Evolutionary conservation across 768 basidiomycete genomes (phyloP).

Genomic region (Suillus variegatus): DNA sequence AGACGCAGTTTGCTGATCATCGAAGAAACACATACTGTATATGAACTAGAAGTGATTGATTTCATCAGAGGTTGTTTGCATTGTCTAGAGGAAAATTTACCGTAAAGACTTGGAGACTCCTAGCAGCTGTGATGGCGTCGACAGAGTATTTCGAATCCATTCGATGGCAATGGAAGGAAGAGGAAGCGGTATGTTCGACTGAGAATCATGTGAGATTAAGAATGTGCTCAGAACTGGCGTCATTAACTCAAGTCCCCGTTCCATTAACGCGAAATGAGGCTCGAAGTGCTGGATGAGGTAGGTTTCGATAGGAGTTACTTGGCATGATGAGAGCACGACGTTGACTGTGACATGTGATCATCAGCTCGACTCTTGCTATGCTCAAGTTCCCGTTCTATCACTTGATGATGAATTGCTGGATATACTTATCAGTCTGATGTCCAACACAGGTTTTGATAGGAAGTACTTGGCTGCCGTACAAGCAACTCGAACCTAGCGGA

Average conservation of each 20-base stretch:
- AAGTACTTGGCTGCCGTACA: too few relatives aligned
- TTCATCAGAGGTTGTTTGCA: not conserved
- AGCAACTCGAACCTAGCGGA: not conserved
- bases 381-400: not conserved
- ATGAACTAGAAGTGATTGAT: not conserved
- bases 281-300: too few relatives aligned
- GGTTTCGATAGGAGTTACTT: too few relatives aligned
- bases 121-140: not conserved
- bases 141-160: not conserved
- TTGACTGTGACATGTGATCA: not conserved
- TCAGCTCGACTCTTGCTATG: not conserved
- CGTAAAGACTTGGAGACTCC: not conserved
- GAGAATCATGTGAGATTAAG: constrained; percentile 1
- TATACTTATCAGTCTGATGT: not conserved
- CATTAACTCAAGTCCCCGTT: too few relatives aligned
- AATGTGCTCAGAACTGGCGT: not conserved
- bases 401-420: not conserved
- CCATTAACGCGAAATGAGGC: too few relatives aligned
- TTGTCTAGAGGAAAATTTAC: not conserved
- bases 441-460: too few relatives aligned
- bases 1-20: not conserved
- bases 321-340: not conserved
- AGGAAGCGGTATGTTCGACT: not conserved
- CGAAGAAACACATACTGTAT: not conserved
- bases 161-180: not conserved